Conservation (phyloP, 441 rosid genomes). For the Cnidoscolus chayamansa region DNA sequence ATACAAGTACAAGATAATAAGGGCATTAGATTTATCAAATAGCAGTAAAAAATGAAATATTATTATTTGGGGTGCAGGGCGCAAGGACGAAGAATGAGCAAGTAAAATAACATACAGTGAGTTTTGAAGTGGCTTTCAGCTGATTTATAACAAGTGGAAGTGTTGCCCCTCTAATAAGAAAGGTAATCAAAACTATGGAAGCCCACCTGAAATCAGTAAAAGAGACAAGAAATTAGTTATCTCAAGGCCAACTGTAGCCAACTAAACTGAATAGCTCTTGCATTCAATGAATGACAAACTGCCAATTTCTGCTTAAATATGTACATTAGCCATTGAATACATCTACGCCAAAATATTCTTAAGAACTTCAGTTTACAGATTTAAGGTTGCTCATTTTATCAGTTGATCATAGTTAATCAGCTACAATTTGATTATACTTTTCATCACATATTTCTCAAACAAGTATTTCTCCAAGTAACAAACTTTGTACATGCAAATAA, state of each 20-base stretch:
- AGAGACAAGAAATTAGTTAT: neutral
- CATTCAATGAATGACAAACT: too few species aligned
- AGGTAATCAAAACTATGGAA: slow-evolving; percentile 63
- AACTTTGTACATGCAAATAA: neutral
- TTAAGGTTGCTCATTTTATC: neutral
- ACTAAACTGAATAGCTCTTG: neutral
- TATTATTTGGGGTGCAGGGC: neutral
- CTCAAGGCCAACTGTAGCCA: neutral
- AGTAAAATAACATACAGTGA: slow-evolving; percentile 45
- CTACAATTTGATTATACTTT: neutral
- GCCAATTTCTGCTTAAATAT: too few species aligned
- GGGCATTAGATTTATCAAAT: neutral
- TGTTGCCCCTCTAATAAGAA: slow-evolving; percentile 58
- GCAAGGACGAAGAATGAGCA: neutral
- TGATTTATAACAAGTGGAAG: slow-evolving; percentile 79
- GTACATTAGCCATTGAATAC: neutral
- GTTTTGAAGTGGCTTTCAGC: slow-evolving; percentile 70
- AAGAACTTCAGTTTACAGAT: neutral
- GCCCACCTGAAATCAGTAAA: slow-evolving; percentile 65
- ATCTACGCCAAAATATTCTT: neutral
- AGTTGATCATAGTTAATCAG: too few species aligned
- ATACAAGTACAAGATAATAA: neutral
- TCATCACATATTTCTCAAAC: neutral
- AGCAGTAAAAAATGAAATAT: neutral
- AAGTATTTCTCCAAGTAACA: neutral